Conservation (phyloP, 768 basidiomycete species). For the Hypholoma sublateritium region DNA sequence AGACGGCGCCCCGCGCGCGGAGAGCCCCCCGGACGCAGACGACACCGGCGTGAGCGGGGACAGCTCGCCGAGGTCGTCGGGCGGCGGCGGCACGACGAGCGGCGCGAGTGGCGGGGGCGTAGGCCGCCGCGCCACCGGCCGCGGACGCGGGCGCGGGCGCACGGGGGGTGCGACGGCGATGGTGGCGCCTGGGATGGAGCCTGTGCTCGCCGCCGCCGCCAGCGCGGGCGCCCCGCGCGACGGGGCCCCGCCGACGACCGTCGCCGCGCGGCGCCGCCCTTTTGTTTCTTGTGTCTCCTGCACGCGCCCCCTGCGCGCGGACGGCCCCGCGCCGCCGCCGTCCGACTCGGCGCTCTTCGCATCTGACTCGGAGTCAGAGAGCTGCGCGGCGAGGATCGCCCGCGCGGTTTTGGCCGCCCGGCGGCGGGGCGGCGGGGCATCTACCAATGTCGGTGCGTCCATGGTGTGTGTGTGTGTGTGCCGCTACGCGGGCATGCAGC, state of each 20-base stretch:
- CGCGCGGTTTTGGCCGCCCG: slow-evolving; percentile 33
- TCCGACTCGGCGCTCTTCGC: background rate
- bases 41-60: slow-evolving; percentile 16
- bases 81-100: background rate
- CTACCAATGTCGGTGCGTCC: background rate
- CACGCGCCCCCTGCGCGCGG: background rate
- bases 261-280: background rate
- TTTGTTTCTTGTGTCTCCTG: background rate
- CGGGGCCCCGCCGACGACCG: background rate
- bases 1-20: background rate
- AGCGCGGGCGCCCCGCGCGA: background rate
- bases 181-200: no score
- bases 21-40: background rate
- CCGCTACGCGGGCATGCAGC: background rate
- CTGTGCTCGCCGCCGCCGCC: background rate
- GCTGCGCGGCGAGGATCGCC: slow-evolving; percentile 31
- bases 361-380: slow-evolving; percentile 16
- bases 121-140: background rate
- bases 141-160: background rate
- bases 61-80: background rate
- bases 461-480: background rate
- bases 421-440: slow-evolving; percentile 23
- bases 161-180: background rate
- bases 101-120: background rate
- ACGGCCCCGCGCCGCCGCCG: slow-evolving; percentile 16